Conservation (phyloP, 805 yeast genomes). For the Metschnikowia arizonensis region DNA sequence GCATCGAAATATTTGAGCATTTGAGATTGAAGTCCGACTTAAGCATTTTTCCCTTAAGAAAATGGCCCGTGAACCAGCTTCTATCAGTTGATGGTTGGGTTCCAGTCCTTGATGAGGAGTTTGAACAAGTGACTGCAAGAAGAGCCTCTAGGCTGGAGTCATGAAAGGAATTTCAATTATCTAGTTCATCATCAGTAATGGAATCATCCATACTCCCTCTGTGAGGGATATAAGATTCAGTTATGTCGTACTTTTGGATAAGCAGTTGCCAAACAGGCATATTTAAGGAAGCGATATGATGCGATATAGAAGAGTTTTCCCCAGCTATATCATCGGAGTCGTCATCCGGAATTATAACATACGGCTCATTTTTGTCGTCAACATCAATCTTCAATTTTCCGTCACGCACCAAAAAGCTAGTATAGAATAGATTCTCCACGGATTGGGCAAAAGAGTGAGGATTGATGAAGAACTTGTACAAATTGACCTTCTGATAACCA, state of each 20-base stretch:
- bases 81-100: slow-evolving; percentile 51
- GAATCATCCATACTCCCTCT: slow-evolving; percentile 23
- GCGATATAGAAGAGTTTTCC: slow-evolving; percentile 25
- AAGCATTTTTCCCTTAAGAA: slow-evolving; percentile 60
- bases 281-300: slow-evolving; percentile 71
- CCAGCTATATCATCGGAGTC: slow-evolving; percentile 11
- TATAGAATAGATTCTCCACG: slow-evolving; percentile 78
- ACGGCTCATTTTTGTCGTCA: slow-evolving; percentile 46
- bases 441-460: slow-evolving; percentile 74
- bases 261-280: slow-evolving; percentile 60
- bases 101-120: slow-evolving; percentile 12
- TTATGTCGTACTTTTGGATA: slow-evolving; percentile 52
- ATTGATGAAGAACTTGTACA: slow-evolving; percentile 66
- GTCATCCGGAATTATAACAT: slow-evolving; percentile 34
- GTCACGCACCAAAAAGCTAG: slow-evolving; percentile 76
- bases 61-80: slow-evolving; percentile 73
- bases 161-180: not conserved
- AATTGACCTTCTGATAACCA: slow-evolving; percentile 42
- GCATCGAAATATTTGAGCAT: slow-evolving; percentile 74
- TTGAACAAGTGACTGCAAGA: not conserved
- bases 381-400: slow-evolving; percentile 53
- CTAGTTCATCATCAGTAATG: slow-evolving; percentile 6
- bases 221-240: slow-evolving; percentile 48
- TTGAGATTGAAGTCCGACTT: slow-evolving; percentile 47
- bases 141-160: not conserved